Evolutionary conservation across 768 basidiomycete genomes (phyloP).

Genomic region (Xanthoconium stramineum): DNA sequence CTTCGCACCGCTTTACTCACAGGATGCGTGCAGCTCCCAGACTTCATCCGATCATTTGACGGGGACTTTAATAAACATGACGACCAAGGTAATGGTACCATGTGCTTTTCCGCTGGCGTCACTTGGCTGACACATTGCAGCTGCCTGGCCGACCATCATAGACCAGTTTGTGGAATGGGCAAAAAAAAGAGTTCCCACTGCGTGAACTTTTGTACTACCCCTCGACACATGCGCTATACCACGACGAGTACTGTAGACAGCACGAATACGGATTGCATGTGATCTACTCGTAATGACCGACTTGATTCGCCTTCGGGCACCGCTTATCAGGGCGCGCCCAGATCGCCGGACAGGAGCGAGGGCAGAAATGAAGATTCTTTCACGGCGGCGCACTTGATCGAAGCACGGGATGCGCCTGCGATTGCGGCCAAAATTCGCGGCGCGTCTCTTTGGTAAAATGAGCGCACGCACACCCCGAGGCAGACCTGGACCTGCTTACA

Average conservation of each 20-base stretch:
- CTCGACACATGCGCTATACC: conserved; percentile 4
- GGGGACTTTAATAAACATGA: conserved; percentile 70
- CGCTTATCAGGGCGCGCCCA: conserved; percentile 1
- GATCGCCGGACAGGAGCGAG: conserved; percentile 22
- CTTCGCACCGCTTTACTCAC: conserved; percentile 4
- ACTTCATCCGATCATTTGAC: conserved; percentile 76
- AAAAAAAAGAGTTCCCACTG: conserved; percentile 31
- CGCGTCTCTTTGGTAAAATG: conserved; percentile 20
- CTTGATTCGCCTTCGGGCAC: conserved; percentile 11
- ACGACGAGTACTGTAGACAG: conserved; percentile 1
- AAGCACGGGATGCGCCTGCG: conserved; percentile 21
- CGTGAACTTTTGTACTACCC: conserved; percentile 2
- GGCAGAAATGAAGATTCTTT: conserved; percentile 32
- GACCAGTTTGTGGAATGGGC: conserved; percentile 80
- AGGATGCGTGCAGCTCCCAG: conserved; percentile 55
- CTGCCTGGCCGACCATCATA: conserved; percentile 84
- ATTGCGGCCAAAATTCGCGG: conserved; percentile 26
- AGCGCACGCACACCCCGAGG: background rate
- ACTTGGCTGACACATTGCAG: conserved; percentile 34
- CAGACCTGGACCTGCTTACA: conserved; percentile 10
- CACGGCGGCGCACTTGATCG: conserved; percentile 21
- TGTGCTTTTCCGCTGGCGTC: conserved; percentile 11
- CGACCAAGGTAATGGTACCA: conserved; percentile 52
- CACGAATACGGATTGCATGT: conserved; percentile 1
- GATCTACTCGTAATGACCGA: background rate